A percentile compares a stretch with the other conserved stretches of the same genome.
phyloP scores from a whole-genome alignment of 2,329 filamentous ascomycete species.

The Nothophaeocryptopus gaeumannii region DNA sequence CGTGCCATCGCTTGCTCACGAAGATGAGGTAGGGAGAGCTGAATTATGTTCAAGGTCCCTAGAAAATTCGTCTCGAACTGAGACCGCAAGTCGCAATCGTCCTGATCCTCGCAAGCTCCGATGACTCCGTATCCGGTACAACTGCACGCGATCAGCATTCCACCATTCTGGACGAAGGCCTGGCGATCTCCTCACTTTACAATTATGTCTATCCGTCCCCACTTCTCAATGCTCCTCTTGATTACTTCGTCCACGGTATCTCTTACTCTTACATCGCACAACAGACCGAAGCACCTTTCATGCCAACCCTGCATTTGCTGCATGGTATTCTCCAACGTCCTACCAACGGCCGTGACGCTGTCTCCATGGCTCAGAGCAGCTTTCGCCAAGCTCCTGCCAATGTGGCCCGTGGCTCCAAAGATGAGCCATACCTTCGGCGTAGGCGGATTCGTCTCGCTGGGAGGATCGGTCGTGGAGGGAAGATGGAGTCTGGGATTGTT shows the following conservation, averaged over 20 bases:
- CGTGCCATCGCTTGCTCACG: constrained; percentile 58
- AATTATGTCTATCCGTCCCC: constrained; percentile 76
- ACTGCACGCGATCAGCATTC: constrained; percentile 29
- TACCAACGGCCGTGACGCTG: constrained; percentile 80
- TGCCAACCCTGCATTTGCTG: constrained; percentile 71
- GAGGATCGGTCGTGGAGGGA: constrained; percentile 82
- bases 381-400: constrained; percentile 86
- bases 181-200: constrained; percentile 57
- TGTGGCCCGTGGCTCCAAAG: constrained; percentile 95
- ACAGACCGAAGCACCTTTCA: constrained; percentile 69
- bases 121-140: constrained; percentile 95
- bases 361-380: constrained; percentile 77
- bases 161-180: background rate
- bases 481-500: constrained; percentile 50
- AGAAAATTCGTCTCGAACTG: constrained; percentile 99
- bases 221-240: constrained; percentile 66
- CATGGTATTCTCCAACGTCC: constrained; percentile 71
- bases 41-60: constrained; percentile 89
- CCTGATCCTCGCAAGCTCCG: constrained; percentile 92
- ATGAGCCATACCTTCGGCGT: constrained; percentile 89
- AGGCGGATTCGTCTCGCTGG: constrained; percentile 64
- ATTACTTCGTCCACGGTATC: constrained; percentile 73
- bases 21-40: constrained; percentile 83
- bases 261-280: constrained; percentile 84
- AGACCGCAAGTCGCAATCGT: constrained; percentile 88